These are phyloP conservation scores for Aristolochia contorta DNA, from an alignment of 164 flowering plant genomes.

Conservation along the genomic window DNA sequence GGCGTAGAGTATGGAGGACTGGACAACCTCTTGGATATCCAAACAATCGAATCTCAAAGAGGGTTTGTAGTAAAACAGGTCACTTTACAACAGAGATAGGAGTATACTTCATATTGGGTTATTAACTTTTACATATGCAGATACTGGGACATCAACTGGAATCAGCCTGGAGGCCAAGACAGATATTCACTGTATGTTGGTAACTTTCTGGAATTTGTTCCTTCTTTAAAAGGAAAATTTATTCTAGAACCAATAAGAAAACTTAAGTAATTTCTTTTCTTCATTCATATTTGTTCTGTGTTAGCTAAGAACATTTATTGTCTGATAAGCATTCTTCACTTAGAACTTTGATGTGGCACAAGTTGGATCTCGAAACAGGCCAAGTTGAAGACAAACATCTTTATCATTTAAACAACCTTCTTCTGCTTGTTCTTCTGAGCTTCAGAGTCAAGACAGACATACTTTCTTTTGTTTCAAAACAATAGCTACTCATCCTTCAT, in stretches of 20 bases:
- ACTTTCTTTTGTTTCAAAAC: background rate
- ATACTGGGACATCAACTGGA: constrained; percentile 53
- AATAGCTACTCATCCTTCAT: too few relatives aligned
- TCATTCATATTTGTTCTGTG: background rate
- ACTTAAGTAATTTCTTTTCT: background rate
- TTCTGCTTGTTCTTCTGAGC: background rate
- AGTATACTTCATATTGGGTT: background rate
- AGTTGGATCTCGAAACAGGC: too few relatives aligned
- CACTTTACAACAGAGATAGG: background rate
- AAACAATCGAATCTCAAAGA: constrained; percentile 25
- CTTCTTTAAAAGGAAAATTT: background rate
- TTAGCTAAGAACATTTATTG: background rate
- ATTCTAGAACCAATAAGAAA: background rate
- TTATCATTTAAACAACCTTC: background rate
- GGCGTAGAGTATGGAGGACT: constrained; percentile 42
- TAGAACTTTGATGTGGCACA: too few relatives aligned
- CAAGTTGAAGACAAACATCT: background rate
- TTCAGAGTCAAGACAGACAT: background rate
- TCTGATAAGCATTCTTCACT: too few relatives aligned
- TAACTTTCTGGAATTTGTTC: background rate
- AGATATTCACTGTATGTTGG: constrained; percentile 29
- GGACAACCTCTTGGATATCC: constrained; percentile 33
- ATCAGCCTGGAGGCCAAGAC: constrained; percentile 33
- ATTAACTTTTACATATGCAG: constrained; percentile 18
- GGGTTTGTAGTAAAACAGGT: constrained; percentile 20